Conservation (phyloP, 345 rosid genomes). For the Eucalyptus pumila region DNA sequence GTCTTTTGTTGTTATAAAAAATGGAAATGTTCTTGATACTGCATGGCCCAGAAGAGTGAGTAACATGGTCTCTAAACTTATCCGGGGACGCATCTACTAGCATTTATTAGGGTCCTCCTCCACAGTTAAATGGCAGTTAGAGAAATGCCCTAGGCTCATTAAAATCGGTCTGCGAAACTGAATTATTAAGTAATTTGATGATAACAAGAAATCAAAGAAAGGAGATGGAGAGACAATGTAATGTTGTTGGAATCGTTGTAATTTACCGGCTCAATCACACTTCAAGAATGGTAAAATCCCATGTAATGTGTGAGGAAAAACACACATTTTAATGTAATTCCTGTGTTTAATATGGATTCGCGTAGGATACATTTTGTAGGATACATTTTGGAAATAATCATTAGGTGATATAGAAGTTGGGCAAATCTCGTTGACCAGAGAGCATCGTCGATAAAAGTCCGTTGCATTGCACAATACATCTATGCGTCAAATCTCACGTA, state of each 20-base stretch:
- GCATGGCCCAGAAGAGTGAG: neutral
- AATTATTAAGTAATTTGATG: neutral
- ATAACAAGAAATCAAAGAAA: neutral
- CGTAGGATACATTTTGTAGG: neutral
- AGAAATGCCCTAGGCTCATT: neutral
- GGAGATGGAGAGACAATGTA: neutral
- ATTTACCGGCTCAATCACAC: neutral
- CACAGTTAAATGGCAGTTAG: neutral
- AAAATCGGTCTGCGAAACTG: neutral
- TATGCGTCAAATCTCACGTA: neutral
- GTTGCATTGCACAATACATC: fast-evolving
- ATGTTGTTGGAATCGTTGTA: neutral
- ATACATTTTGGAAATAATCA: neutral
- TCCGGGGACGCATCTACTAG: neutral
- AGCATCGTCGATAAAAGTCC: neutral
- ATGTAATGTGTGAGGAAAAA: neutral
- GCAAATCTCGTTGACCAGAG: neutral
- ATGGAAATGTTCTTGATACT: neutral
- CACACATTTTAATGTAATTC: neutral
- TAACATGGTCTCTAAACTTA: neutral
- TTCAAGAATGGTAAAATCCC: neutral
- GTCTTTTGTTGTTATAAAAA: neutral
- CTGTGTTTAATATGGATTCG: neutral
- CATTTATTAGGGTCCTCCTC: neutral
- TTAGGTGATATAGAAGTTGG: neutral